These are phyloP conservation scores for Leccinum subgranulosum DNA, from an alignment of 768 basidiomycete genomes.

Conservation along the genomic window DNA sequence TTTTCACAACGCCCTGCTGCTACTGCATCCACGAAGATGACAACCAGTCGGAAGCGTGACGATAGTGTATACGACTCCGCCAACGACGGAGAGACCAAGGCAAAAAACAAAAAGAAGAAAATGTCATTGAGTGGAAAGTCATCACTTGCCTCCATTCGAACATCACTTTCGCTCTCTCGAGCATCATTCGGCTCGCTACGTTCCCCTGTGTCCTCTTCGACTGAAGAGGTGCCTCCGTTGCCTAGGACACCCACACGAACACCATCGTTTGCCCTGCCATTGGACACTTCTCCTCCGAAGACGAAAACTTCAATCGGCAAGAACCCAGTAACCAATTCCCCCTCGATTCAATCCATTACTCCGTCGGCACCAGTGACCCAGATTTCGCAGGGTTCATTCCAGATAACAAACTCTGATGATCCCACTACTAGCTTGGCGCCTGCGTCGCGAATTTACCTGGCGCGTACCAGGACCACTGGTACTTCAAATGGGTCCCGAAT, in stretches of 20 bases:
- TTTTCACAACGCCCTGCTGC: slow-evolving; percentile 26
- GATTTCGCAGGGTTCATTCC: slow-evolving; percentile 18
- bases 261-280: not conserved
- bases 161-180: slow-evolving; percentile 30
- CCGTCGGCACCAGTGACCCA: slow-evolving; percentile 24
- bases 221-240: slow-evolving; percentile 26
- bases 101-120: slow-evolving; percentile 10
- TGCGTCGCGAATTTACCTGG: slow-evolving; percentile 13
- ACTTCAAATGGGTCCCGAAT: slow-evolving; percentile 14
- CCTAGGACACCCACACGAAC: slow-evolving; percentile 24
- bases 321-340: not conserved
- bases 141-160: slow-evolving; percentile 28
- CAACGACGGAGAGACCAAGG: slow-evolving; percentile 21
- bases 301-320: slow-evolving; percentile 13
- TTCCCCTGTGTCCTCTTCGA: slow-evolving; percentile 14
- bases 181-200: slow-evolving; percentile 27
- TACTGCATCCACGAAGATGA: not conserved
- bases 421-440: slow-evolving; percentile 3
- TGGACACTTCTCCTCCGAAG: slow-evolving; percentile 1
- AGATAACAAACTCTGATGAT: slow-evolving; percentile 8
- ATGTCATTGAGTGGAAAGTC: slow-evolving; percentile 27
- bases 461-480: not conserved
- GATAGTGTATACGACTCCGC: slow-evolving; percentile 17
- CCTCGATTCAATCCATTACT: slow-evolving; percentile 23
- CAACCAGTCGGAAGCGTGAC: not conserved